phyloP scores from a whole-genome alignment of 768 basidiomycete species.

The Tylopilus vinaceipallidus region DNA sequence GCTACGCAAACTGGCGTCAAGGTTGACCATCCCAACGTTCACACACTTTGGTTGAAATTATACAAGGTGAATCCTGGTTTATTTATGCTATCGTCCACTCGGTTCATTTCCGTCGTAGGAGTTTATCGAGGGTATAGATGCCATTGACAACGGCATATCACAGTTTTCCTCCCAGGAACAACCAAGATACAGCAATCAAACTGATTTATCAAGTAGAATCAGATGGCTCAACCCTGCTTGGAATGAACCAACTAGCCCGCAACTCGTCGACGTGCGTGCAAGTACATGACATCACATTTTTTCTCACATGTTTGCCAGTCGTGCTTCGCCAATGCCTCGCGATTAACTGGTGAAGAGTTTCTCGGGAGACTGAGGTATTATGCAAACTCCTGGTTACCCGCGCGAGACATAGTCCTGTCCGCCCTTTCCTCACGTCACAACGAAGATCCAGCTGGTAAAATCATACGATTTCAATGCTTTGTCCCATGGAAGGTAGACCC shows the following conservation, averaged over 20 bases:
- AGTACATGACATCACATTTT: not conserved
- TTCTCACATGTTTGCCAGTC: conserved; percentile 41
- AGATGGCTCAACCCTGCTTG: conserved; percentile 85
- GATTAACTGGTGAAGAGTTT: conserved; percentile 84
- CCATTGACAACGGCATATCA: conserved; percentile 90
- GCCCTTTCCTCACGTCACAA: conserved; percentile 53
- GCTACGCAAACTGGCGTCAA: conserved; percentile 53
- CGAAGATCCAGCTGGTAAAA: conserved; percentile 69
- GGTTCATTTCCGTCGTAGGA: conserved; percentile 46
- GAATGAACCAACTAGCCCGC: conserved; percentile 76
- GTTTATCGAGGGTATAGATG: conserved; percentile 94
- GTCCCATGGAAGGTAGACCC: conserved; percentile 80
- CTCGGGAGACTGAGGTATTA: conserved; percentile 76
- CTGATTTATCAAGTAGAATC: conserved; percentile 85
- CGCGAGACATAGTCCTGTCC: conserved; percentile 71
- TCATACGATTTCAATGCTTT: conserved; percentile 78
- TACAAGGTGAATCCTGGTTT: conserved; percentile 58
- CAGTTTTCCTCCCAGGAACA: conserved; percentile 69
- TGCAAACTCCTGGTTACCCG: conserved; percentile 89
- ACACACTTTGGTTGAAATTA: conserved; percentile 80
- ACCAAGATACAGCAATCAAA: conserved; percentile 71
- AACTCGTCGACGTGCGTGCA: conserved; percentile 66
- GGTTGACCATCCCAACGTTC: conserved; percentile 59
- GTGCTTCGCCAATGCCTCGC: conserved; percentile 77
- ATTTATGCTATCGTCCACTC: not conserved